phyloP scores from a whole-genome alignment of 192 early-diverging fungal genomes.

The Martensiomyces pterosporus region DNA sequence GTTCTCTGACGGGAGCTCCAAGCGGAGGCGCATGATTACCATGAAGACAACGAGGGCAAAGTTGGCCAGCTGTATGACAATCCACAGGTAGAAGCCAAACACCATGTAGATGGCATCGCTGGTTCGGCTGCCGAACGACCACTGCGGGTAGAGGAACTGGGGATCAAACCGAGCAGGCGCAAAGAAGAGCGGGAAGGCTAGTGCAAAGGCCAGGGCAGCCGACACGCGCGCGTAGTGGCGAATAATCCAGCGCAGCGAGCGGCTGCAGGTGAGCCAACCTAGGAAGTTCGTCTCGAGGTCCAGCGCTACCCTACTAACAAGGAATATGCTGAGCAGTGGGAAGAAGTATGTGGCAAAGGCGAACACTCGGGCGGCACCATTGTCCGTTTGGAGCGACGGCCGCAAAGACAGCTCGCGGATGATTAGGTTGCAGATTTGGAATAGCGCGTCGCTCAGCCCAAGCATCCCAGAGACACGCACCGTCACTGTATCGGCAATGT shows the following conservation, averaged over 20 bases:
- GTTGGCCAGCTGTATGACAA: conserved; percentile 26
- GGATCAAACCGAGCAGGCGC: conserved; percentile 26
- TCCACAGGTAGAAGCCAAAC: conserved; percentile 35
- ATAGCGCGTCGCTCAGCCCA: conserved; percentile 33
- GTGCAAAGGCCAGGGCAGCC: conserved; percentile 15
- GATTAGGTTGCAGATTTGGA: conserved; percentile 35
- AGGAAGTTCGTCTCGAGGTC: conserved; percentile 44
- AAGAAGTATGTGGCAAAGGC: conserved; percentile 36
- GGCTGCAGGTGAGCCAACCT: conserved; percentile 31
- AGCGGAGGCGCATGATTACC: conserved; percentile 23
- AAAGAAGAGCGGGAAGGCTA: conserved; percentile 31
- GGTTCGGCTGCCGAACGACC: conserved; percentile 34
- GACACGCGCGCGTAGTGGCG: conserved; percentile 23
- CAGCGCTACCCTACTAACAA: conserved; percentile 38
- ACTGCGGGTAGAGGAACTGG: conserved; percentile 25
- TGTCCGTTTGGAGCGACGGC: conserved; percentile 6
- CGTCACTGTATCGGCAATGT: conserved; percentile 28
- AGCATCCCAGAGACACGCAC: conserved; percentile 43
- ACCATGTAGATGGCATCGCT: conserved; percentile 28
- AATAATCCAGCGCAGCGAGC: conserved; percentile 27
- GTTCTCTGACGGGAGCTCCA: conserved; percentile 14
- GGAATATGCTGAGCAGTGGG: conserved; percentile 30
- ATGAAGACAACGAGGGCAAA: conserved; percentile 32
- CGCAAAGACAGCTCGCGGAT: conserved; percentile 28
- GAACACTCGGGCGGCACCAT: conserved; percentile 29